Base-by-base conservation (phyloP, 129 eudicot genomes). In the Solidago caesia region DNA sequence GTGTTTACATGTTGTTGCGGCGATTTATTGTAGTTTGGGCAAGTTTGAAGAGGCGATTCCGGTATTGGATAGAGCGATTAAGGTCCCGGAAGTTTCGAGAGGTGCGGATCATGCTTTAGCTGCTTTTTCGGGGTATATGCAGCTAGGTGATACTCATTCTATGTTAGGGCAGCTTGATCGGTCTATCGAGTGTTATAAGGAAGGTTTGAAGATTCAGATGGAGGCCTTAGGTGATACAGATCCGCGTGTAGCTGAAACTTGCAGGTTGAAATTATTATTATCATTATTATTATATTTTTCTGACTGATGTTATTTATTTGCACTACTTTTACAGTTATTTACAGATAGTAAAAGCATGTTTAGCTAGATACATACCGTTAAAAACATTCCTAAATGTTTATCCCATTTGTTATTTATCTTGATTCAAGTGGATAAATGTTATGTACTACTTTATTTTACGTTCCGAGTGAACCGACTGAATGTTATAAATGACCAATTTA, bases 21-120 rank as follows among this genome's bases (percentile, higher is more conserved):
- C 99, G 66, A 94, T 94, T 78, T 94, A 94, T 63, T 94, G 97
- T 49, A 94, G 99, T 71, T 79, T 94, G 79, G 99, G 93, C 82
- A 83, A 79, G 71, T 94, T 94, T 44, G 99, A 94, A 66, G 99
- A 94, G 81, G 99, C 99, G 69, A 81, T 94, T 64, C 93, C 97
- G 79, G 97, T 90, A 73, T 65, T 94, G 64, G 99, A 94, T 71
- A 82, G 96, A 80, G 99, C 99, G 53, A 88, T 94, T 74, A 75
- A 75, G 81, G 97, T 94, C 13, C 97, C 97, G 14, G 99, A 90
- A 64, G 87, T 91, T 0, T 39, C 83, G 11, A 80, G 84, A 66
- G 98, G 98, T 73, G 88, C 96, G 27, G 98, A 94, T 84, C 97
- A 94, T 74, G 93, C 98, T 47, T 85, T 94, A 21, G 98, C 98